These are phyloP conservation scores for Aureobasidium uvarum DNA, from an alignment of 2,329 filamentous ascomycete genomes.

Conservation along the genomic window DNA sequence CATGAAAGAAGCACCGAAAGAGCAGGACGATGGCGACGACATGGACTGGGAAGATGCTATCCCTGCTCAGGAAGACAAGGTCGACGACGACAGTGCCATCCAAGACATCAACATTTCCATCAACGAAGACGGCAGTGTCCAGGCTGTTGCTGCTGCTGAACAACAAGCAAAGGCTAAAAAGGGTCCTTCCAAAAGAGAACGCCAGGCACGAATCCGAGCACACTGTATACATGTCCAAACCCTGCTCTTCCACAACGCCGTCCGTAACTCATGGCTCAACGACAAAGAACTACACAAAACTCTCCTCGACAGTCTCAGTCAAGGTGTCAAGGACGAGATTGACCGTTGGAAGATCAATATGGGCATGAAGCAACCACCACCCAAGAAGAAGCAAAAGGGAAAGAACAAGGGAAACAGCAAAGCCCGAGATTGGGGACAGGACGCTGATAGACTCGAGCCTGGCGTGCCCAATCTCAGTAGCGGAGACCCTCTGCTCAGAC, in stretches of 20 bases:
- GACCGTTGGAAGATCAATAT: slow-evolving; percentile 70
- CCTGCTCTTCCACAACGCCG: slow-evolving; percentile 83
- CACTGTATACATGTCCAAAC: slow-evolving; percentile 88
- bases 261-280: slow-evolving; percentile 81
- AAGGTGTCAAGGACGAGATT: slow-evolving; percentile 67
- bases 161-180: slow-evolving; percentile 59
- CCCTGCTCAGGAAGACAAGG: slow-evolving; percentile 34
- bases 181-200: slow-evolving; percentile 80
- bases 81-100: slow-evolving; percentile 34
- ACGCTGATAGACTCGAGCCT: slow-evolving; percentile 66
- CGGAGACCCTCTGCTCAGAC: slow-evolving; percentile 74
- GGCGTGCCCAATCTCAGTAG: slow-evolving; percentile 73
- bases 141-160: slow-evolving; percentile 34
- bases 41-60: slow-evolving; percentile 61
- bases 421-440: slow-evolving; percentile 68
- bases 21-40: slow-evolving; percentile 51
- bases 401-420: slow-evolving; percentile 46
- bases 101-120: slow-evolving; percentile 39
- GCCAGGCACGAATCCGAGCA: slow-evolving; percentile 70
- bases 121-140: slow-evolving; percentile 40
- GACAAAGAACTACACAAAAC: slow-evolving; percentile 72
- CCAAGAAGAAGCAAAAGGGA: slow-evolving; percentile 47
- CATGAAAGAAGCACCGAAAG: slow-evolving; percentile 39
- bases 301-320: slow-evolving; percentile 69
- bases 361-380: slow-evolving; percentile 50